phyloP scores from a whole-genome alignment of 305 asterid genomes.

The Galium porrigens region DNA sequence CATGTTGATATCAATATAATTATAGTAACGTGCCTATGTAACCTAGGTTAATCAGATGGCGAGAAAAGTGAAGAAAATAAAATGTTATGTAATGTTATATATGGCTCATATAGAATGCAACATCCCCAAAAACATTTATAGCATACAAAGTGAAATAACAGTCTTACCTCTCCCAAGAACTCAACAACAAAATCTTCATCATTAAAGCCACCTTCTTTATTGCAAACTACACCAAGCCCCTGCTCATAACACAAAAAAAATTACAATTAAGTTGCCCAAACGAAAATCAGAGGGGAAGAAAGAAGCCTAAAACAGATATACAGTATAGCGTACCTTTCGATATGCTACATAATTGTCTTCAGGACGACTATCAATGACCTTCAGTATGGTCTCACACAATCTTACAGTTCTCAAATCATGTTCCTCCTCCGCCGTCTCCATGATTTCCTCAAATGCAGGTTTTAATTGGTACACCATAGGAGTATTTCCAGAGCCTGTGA shows the following conservation, averaged over 20 bases:
- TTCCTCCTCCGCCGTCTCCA: conserved; percentile 45
- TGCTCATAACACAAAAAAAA: conserved; percentile 19
- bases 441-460: conserved; percentile 68
- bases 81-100: no score
- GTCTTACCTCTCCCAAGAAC: conserved; percentile 89
- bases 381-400: conserved; percentile 56
- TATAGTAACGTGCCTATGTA: neutral
- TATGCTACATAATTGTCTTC: conserved; percentile 91
- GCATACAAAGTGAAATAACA: conserved; percentile 1
- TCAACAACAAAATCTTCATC: conserved; percentile 95
- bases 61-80: neutral
- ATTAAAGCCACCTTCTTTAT: conserved; percentile 78
- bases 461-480: conserved; percentile 78
- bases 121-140: neutral
- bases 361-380: conserved; percentile 70
- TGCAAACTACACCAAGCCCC: conserved; percentile 99
- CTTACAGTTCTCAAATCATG: conserved; percentile 48
- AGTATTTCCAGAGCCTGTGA: conserved; percentile 75
- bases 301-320: conserved; percentile 1
- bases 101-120: neutral
- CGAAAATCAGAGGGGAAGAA: conserved; percentile 7
- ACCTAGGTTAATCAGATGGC: neutral
- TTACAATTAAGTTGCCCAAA: neutral
- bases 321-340: conserved; percentile 56
- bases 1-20: neutral